Base-by-base conservation (phyloP, 257 asterid species). In the Solanum tarijense region DNA sequence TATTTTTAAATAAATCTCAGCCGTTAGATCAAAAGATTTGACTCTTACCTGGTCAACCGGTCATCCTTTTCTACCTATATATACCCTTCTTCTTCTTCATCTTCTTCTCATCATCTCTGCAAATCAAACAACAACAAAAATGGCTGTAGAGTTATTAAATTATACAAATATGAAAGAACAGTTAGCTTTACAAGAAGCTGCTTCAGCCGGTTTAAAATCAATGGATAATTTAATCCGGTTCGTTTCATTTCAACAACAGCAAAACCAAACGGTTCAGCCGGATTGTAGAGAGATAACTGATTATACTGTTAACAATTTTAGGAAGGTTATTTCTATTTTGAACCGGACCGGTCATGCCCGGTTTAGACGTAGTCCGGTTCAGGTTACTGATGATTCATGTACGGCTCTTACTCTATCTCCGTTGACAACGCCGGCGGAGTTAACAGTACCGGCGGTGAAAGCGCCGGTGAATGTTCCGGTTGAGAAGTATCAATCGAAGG, bases 271-370 rank as follows among this genome's bases (percentile, higher is more conserved):
- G 16, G 85, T 9, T 35, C 93, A 90, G 69, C 83, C 91, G 5
- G 94, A 95, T 88, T 95, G 97, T 91, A 78, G 95, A 82, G 96
- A 94, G 35, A 85, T 94, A 69, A 73, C 98, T 35, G 96, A 96
- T 91, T 93, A 91, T 87, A 94, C 98, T 0, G 98, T 94, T 83
- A 93, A 96, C 2, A 94, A 94, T 89, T 93, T 94, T 60, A 89
- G 62, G 32, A 90, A 91, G 73, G 97, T 91, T 3, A 89, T 93
- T 12, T 85, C 94, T 1, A 90, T 89, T 2, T 76, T 94, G 60
- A 87, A 91, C 83, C 94, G 96, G 85, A 91, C 94, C 12, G 98
- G 98, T n/a, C 98, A 94, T 87, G 98, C 98, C 69, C 94, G 98
- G 20, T 95, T 96, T 89, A 89, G 98, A 6, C 98, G 96, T 12